Base-by-base conservation (phyloP, 2,329 filamentous ascomycete species). In the Westerdykella ornata region DNA sequence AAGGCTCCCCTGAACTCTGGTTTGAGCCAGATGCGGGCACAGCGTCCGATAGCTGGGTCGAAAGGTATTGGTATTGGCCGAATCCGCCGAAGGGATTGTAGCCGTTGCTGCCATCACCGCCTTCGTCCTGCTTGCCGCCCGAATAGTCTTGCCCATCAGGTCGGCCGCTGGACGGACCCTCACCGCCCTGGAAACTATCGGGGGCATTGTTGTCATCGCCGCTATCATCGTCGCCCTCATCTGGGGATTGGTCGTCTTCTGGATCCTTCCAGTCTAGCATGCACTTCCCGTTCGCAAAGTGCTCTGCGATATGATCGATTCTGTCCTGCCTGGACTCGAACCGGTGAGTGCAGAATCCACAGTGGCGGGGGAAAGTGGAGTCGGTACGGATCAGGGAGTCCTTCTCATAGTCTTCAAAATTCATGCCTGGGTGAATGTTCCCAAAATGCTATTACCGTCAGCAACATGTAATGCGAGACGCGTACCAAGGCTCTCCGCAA, bases 241-340 rank as follows among this genome's bases (percentile, higher is more conserved):
- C 57, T 35, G 51, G 48, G 37, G 51, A 44, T 38, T 49, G 38
- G 36, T 56, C 49, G 37, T 54, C 50, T 19, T 53, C 53, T 37
- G 57, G 52, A 29, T 65, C 59, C 38, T 54, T 56, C 63, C 61
- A 65, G 46, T 63, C 60, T 28, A 65, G 55, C 62, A 66, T 66
- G 38, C 52, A 59, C 48, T 64, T 65, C 36, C 63, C 63, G 36
- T 63, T 51, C 41, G 63, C 62, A 52, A 66, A 66, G 46, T 66
- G 63, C 7, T 62, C 57, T 42, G 58, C 60, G n/a, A 66, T 62
- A 29, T 66, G 63, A 30, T 66, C 60, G 43, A 65, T 66, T 28
- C 63, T 56, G 35, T 64, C 61, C 37, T 66, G 60, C 42, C 62
- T 49, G 1, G 56, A 59, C 3, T 44, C 45, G 43, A 65, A 65